These are phyloP conservation scores for Erodium moschatum DNA, from an alignment of 441 rosid genomes.

Conservation along the genomic window DNA sequence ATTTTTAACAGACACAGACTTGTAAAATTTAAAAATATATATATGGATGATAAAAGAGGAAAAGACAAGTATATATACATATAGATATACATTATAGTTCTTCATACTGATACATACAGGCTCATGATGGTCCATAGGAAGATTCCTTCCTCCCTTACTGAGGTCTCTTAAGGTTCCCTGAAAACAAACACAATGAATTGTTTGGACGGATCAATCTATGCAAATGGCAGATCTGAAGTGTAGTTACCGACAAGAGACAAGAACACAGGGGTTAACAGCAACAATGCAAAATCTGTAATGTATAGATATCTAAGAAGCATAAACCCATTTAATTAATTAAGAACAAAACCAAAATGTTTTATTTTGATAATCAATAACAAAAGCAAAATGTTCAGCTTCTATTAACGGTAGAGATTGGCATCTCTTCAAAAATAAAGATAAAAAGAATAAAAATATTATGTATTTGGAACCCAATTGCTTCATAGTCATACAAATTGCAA, in stretches of 20 bases:
- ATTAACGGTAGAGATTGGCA: neutral
- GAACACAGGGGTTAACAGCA: conserved; percentile 26
- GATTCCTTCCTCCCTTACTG: conserved; percentile 54
- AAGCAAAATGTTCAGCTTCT: neutral
- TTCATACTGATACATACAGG: conserved; percentile 34
- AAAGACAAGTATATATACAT: too few relatives aligned
- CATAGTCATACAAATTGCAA: too few relatives aligned
- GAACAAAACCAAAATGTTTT: neutral
- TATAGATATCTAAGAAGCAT: neutral
- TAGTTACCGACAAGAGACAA: neutral
- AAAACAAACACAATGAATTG: conserved; percentile 18
- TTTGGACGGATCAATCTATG: neutral
- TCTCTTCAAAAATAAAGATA: neutral
- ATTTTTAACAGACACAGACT: neutral
- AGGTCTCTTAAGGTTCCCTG: conserved; percentile 70
- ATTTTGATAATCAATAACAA: neutral
- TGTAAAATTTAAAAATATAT: conserved; percentile 1
- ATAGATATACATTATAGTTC: too few relatives aligned
- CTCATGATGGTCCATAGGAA: conserved; percentile 38
- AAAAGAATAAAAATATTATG: too few relatives aligned
- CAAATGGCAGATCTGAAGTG: neutral
- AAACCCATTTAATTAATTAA: neutral
- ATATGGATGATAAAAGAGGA: neutral
- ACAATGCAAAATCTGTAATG: conserved; percentile 14
- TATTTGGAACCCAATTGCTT: too few relatives aligned